A percentile compares a stretch with the other conserved stretches of the same genome.
These are phyloP conservation scores for Lasiosphaeria ovina DNA, from an alignment of 495 filamentous ascomycete genomes.

Conservation along the genomic window DNA sequence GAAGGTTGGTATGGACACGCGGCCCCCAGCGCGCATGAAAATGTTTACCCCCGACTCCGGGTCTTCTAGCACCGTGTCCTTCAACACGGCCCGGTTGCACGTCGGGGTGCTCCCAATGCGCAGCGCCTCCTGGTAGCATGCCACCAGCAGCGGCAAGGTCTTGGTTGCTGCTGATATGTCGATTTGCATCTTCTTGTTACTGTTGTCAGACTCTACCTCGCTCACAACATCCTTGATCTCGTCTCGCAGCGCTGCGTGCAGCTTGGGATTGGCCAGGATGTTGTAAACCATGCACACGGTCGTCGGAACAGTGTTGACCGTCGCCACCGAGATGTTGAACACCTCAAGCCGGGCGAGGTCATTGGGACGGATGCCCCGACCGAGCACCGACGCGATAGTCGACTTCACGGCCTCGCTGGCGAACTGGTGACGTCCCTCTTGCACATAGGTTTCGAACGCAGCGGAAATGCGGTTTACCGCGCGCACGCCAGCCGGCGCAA, in stretches of 20 bases:
- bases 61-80: conserved; percentile 1
- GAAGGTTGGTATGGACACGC: conserved; percentile 5
- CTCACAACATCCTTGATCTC: neutral
- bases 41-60: neutral
- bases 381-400: neutral
- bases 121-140: conserved; percentile 5
- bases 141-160: neutral
- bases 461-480: conserved; percentile 2
- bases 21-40: neutral
- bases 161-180: neutral
- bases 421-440: neutral
- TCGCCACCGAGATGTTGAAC: conserved; percentile 7
- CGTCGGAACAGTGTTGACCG: conserved; percentile 2
- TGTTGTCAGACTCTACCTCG: neutral
- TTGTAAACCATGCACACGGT: conserved; percentile 5
- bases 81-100: conserved; percentile 3
- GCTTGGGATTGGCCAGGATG: conserved; percentile 4
- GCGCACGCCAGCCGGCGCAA: conserved; percentile 4
- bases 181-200: neutral
- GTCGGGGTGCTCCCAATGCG: conserved; percentile 1
- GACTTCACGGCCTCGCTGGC: neutral
- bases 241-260: neutral
- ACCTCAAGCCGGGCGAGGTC: conserved; percentile 4
- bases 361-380: neutral
- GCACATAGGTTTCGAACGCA: neutral